Base-by-base conservation (phyloP, 2,329 filamentous ascomycete genomes). In the Apiospora sp. region DNA sequence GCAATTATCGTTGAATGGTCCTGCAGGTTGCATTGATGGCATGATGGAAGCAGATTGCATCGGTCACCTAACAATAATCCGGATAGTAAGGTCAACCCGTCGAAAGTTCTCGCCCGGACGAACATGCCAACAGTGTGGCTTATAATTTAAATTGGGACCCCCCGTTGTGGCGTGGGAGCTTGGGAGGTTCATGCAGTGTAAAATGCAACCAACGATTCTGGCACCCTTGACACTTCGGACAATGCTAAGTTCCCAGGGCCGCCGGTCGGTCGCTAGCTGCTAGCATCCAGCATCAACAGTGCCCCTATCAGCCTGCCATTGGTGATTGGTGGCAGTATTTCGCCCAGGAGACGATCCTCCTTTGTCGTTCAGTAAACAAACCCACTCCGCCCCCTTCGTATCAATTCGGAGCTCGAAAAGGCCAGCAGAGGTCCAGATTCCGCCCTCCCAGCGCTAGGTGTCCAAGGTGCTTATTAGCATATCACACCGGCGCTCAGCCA, bases 131-230 rank as follows among this genome's bases (percentile, higher is more conserved):
- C 51, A 10, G 51, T 58, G 51, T 61, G 54, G 54, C 54, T 61
- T 2, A 61, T 61, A 22, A 14, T n/a, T 64, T 64, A 64, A 41
- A 41, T 14, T 34, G 58, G 58, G 34, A 64, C 58, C 19, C 8
- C 19, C 19, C 19, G 22, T 30, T 30, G 27, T 30, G 27, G 27
- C 27, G 27, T 30, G 27, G 51, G 41, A 34, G 58, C 58, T 64
- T 64, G 34, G 58, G 58, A 64, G 58, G 58, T 41, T 64, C 34
- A 64, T 64, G 58, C 58, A 41, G 30, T 34, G 51, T 4, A 16
- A 58, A 34, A 34, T 19, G 51, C 51, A 34, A 16, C 54, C 54
- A 61, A 22, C 54, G 4, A 34, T 8, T 34, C n/a, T 61, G 30
- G 30, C 54, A 61, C 12, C 54, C 54, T 61, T 8, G 54, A 61